Evolutionary conservation across 306 rosid genomes (phyloP).

Genomic region (Biancaea sappan): DNA sequence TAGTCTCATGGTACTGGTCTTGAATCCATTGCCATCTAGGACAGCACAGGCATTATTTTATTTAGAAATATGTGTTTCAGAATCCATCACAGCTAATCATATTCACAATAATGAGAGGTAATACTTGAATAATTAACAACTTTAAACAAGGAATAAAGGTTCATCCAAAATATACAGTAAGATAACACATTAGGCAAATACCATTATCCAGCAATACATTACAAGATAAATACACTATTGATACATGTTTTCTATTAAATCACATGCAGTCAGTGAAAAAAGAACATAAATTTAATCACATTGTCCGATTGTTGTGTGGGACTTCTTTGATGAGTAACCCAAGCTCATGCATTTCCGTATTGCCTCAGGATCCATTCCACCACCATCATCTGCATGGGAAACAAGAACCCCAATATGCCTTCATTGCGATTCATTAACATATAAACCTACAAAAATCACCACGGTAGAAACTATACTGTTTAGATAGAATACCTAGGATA

Average conservation of each 20-base stretch:
- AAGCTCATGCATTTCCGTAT: constrained; percentile 95
- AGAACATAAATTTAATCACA: constrained; percentile 48
- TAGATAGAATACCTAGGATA: constrained; percentile 60
- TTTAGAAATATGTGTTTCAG: constrained; percentile 25
- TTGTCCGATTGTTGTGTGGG: constrained; percentile 91
- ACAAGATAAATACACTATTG: background rate
- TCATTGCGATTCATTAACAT: constrained; percentile 4
- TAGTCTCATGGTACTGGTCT: constrained; percentile 95
- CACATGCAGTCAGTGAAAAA: constrained; percentile 20
- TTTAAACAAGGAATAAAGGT: background rate
- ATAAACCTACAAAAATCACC: constrained; percentile 28
- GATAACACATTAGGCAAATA: background rate
- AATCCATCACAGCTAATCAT: constrained; percentile 24
- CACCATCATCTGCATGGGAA: constrained; percentile 84
- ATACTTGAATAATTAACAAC: background rate
- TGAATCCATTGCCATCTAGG: constrained; percentile 98
- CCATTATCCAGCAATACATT: background rate
- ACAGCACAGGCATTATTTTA: constrained; percentile 25
- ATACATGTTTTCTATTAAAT: background rate
- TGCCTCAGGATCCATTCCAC: constrained; percentile 82
- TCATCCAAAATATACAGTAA: background rate
- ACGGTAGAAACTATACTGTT: constrained; percentile 16
- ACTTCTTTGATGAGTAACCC: constrained; percentile 94
- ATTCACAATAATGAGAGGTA: background rate
- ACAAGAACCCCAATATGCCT: constrained; percentile 4